These are phyloP conservation scores for Penicillium brevicompactum DNA, from an alignment of 2,329 filamentous ascomycete genomes.

Conservation along the genomic window DNA sequence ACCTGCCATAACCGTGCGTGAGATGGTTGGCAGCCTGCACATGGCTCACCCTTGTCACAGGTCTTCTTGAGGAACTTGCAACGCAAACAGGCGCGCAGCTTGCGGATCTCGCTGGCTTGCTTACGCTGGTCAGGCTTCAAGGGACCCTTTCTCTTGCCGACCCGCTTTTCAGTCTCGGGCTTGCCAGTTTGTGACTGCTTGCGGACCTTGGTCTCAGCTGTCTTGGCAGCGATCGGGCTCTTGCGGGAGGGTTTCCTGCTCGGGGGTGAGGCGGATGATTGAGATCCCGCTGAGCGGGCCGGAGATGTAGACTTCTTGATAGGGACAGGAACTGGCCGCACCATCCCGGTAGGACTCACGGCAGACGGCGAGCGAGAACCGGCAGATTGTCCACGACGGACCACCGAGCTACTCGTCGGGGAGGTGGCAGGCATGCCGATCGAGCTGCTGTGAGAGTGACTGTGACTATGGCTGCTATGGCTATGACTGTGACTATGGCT, in stretches of 20 bases:
- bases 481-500: constrained; percentile 25
- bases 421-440: constrained; percentile 27
- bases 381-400: constrained; percentile 45
- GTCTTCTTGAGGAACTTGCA: constrained; percentile 99
- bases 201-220: constrained; percentile 80
- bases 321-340: constrained; percentile 64
- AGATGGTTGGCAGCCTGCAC: constrained; percentile 90
- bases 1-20: constrained; percentile 97
- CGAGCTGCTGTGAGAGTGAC: constrained; percentile 6
- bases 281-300: constrained; percentile 63
- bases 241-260: constrained; percentile 69
- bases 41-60: constrained; percentile 96
- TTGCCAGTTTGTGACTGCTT: constrained; percentile 72
- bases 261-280: constrained; percentile 64
- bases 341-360: constrained; percentile 69
- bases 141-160: constrained; percentile 85
- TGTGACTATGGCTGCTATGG: constrained; percentile 22
- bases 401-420: constrained; percentile 31
- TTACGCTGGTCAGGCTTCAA: constrained; percentile 91
- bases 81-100: constrained; percentile 86
- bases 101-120: constrained; percentile 95
- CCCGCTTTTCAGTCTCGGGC: constrained; percentile 89
- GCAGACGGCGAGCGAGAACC: constrained; percentile 48
- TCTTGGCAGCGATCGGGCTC: constrained; percentile 77
- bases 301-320: constrained; percentile 52